Conservation (phyloP, 2,329 filamentous ascomycete species). For the Colletotrichum tabaci region DNA sequence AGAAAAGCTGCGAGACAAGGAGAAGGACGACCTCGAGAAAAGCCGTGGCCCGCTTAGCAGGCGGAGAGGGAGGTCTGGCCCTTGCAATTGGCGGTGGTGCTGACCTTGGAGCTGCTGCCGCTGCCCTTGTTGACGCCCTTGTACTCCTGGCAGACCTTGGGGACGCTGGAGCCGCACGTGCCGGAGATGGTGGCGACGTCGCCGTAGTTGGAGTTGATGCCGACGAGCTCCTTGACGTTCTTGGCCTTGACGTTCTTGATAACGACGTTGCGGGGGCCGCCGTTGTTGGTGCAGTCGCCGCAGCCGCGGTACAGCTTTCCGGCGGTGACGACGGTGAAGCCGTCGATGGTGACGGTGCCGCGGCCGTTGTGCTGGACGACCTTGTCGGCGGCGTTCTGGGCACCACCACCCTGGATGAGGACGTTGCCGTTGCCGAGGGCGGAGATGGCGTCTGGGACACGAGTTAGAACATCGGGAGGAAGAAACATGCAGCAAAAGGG, state of each 20-base stretch:
- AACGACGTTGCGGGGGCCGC: constrained; percentile 39
- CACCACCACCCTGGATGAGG: constrained; percentile 51
- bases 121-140: constrained; percentile 41
- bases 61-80: constrained; percentile 37
- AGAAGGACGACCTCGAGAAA: neutral
- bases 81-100: constrained; percentile 43
- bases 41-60: constrained; percentile 19
- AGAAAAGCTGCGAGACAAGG: neutral
- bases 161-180: constrained; percentile 39
- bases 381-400: constrained; percentile 52
- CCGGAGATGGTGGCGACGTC: constrained; percentile 47
- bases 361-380: constrained; percentile 54
- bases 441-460: constrained; percentile 29
- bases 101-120: constrained; percentile 41
- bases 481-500: accelerated
- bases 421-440: constrained; percentile 38
- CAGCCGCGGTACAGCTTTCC: constrained; percentile 62
- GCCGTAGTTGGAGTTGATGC: constrained; percentile 58
- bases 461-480: neutral
- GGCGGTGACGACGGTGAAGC: constrained; percentile 57
- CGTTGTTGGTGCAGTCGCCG: constrained; percentile 56
- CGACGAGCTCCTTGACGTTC: constrained; percentile 53
- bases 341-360: constrained; percentile 48
- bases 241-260: constrained; percentile 42
- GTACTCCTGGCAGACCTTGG: constrained; percentile 44